Evolutionary conservation across 495 filamentous ascomycete species (phyloP), one percentile per base, ranked within the genome.

Genomic region (Pseudomonodictys pantanalensis): DNA sequence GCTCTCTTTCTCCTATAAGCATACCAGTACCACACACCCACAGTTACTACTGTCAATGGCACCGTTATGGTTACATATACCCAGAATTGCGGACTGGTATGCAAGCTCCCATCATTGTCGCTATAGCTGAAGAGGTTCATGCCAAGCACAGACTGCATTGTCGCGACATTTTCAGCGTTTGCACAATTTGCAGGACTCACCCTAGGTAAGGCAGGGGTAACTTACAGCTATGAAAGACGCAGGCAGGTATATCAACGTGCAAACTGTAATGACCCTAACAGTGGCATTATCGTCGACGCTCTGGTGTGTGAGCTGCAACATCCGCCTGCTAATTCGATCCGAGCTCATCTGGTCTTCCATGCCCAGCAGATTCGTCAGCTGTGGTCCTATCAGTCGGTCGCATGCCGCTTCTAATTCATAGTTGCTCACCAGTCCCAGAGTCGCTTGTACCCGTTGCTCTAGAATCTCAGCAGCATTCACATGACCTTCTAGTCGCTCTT

Each of bases 241-340:
- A 15, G 58, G 58, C 3, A 62, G 41, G 28, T 62, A 62, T 15
- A 62, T 62, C 24, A 62, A 24, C 4, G 58, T 56, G 25, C 33
- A 49, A 7, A 62, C n/a, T 18, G 51, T 62, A 15, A 62, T 62
- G 28, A 62, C 43, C 2, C 42, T 15, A 5, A 62, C 52, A 10
- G 58, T 62, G 20, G 52, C 58, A 20, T 62, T 62, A 25, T 62
- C 52, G 38, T 62, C 58, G 8, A 62, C 58, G 17, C 29, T 62
- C 9, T 62, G 42, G 20, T 28, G 17, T n/a, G 52, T 62, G n/a
- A 62, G 25, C 28, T 23, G 29, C 3, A 62, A 44, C 35, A 62
- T 62, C 4, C 26, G 50, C 22, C 11, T 43, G 18, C 30, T 49
- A 5, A 62, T 41, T 28, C 23, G 35, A 12, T 50, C 30, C 2